Evolutionary conservation across 2,329 filamentous ascomycete species (phyloP), one percentile per base, ranked within the genome.

Genomic region (Polytolypa hystricis): DNA sequence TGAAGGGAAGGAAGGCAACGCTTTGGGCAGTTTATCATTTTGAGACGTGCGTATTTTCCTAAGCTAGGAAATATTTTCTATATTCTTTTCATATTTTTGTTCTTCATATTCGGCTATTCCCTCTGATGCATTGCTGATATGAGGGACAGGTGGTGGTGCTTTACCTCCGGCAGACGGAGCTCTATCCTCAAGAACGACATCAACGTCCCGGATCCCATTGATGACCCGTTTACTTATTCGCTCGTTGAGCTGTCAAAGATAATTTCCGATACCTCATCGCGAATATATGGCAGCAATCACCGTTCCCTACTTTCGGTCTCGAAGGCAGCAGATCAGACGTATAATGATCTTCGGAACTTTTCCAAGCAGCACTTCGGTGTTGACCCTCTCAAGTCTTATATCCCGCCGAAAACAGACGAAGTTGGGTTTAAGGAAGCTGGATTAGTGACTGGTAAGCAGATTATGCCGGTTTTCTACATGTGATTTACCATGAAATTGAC

Each of bases 31-130:
- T 67, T 2, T 66, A 56, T 41, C 53, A 62, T 17, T 67, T 58
- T 45, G 64, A 67, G 50, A 65, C 55, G 64, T 67, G 30, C 3
- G 57, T 44, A n/a, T n/a, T n/a, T n/a, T n/a, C n/a, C n/a, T n/a
- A n/a, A n/a, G n/a, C n/a, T n/a, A n/a, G n/a, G n/a, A n/a, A n/a
- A n/a, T n/a, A n/a, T n/a, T n/a, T n/a, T n/a, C n/a, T n/a, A n/a
- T n/a, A n/a, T n/a, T n/a, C n/a, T 12, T 7, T 20, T 10, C 15
- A 27, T 18, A 23, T 25, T 14, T 12, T 5, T 12, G 8, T n/a
- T 35, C 9, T 34, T 15, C 12, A 11, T 37, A 31, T 16, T 33
- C 2, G 3, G 16, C 18, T 9, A 15, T 12, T 25, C 10, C 7
- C 15, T n/a, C 33, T 33, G 16, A 34, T 21, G 5, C 11, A 5